Conservation (phyloP, 768 basidiomycete species). For the Psilocybe cubensis region DNA sequence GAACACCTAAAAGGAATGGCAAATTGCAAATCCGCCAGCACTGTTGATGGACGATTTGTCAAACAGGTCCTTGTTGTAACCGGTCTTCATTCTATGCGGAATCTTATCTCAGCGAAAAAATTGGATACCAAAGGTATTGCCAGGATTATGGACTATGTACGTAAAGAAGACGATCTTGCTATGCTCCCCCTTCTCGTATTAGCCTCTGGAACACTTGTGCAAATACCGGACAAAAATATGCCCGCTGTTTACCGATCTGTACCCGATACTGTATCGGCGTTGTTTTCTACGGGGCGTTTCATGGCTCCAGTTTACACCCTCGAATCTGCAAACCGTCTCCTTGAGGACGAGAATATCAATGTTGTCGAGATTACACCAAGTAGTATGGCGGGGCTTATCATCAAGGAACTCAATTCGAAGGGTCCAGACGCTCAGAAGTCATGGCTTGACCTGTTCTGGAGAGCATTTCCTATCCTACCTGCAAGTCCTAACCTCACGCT, state of each 20-base stretch:
- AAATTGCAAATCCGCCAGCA: not conserved
- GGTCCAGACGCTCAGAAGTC: not conserved
- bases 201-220: not conserved
- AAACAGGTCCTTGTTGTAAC: not conserved
- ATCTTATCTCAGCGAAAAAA: not conserved
- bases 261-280: not conserved
- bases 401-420: not conserved
- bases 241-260: not conserved
- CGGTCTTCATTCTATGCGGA: not conserved
- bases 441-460: constrained; percentile 17
- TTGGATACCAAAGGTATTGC: not conserved
- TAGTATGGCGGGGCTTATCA: not conserved
- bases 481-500: not conserved
- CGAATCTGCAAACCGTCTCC: not conserved
- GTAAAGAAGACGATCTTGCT: not conserved
- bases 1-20: not conserved
- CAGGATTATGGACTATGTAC: not conserved
- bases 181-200: not conserved
- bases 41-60: not conserved
- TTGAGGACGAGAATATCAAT: constrained; percentile 3
- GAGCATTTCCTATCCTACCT: constrained; percentile 2
- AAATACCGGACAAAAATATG: not conserved
- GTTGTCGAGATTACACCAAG: not conserved
- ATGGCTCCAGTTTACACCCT: not conserved
- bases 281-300: constrained; percentile 9